These are phyloP conservation scores for Crinitomyces ghanaensis DNA, from an alignment of 805 yeast species.

Conservation along the genomic window DNA sequence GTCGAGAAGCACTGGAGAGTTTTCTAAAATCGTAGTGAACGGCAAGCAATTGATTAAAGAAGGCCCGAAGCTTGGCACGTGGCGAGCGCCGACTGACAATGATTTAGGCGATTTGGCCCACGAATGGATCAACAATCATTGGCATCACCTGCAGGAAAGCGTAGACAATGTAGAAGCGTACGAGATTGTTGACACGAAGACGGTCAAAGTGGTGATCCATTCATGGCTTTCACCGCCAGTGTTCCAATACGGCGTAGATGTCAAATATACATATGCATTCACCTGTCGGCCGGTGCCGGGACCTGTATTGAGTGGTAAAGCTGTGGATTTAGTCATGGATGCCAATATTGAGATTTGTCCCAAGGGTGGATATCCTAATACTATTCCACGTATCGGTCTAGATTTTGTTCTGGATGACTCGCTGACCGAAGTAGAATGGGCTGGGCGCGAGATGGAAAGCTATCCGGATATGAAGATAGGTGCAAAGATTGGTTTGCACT, in stretches of 20 bases:
- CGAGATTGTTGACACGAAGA: neutral
- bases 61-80: slow-evolving; percentile 13
- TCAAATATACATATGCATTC: slow-evolving; percentile 9
- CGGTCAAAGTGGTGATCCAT: slow-evolving; percentile 7
- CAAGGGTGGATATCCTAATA: slow-evolving; percentile 16
- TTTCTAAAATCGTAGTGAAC: slow-evolving; percentile 7
- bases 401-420: slow-evolving; percentile 21
- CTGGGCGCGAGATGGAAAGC: slow-evolving; percentile 29
- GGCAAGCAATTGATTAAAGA: slow-evolving; percentile 3
- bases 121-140: slow-evolving; percentile 23
- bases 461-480: slow-evolving; percentile 26
- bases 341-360: slow-evolving; percentile 7
- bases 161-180: slow-evolving; percentile 6
- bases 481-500: slow-evolving; percentile 20
- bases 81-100: slow-evolving; percentile 27
- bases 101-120: slow-evolving; percentile 20
- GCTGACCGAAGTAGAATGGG: slow-evolving; percentile 22
- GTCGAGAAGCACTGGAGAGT: slow-evolving; percentile 7
- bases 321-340: slow-evolving; percentile 8
- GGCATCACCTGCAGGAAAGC: slow-evolving; percentile 16
- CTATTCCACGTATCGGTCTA: slow-evolving; percentile 28
- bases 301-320: neutral
- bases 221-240: slow-evolving; percentile 20
- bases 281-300: neutral
- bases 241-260: slow-evolving; percentile 22